Conservation (phyloP, 768 basidiomycete species). For the Termitomyces sp. region DNA sequence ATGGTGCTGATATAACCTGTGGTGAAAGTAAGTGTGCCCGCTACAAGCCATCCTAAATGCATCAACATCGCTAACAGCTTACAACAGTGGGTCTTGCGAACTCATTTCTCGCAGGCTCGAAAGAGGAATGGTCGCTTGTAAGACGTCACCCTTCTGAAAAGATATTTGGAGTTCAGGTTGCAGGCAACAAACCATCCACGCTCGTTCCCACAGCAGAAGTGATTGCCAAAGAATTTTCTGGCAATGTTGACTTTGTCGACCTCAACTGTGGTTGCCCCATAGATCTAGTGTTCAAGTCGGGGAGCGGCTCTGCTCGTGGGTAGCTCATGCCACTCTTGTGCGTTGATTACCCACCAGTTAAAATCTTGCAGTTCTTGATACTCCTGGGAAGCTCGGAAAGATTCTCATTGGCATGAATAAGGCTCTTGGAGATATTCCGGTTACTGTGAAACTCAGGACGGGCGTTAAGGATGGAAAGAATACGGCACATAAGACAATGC, state of each 20-base stretch:
- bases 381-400: slow-evolving; percentile 75
- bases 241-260: slow-evolving; percentile 84
- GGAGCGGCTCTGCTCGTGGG: slow-evolving; percentile 85
- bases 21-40: slow-evolving; percentile 65
- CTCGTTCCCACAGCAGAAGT: slow-evolving; percentile 81
- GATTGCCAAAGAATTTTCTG: slow-evolving; percentile 60
- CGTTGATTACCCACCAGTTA: not conserved
- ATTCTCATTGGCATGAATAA: slow-evolving; percentile 89
- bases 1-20: slow-evolving; percentile 92
- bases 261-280: slow-evolving; percentile 97
- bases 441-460: slow-evolving; percentile 89
- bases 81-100: slow-evolving; percentile 82
- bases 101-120: slow-evolving; percentile 83
- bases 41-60: not conserved
- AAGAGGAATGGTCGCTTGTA: slow-evolving; percentile 93
- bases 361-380: slow-evolving; percentile 63
- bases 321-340: slow-evolving; percentile 13
- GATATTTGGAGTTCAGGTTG: slow-evolving; percentile 89
- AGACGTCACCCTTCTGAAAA: slow-evolving; percentile 82
- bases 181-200: slow-evolving; percentile 77
- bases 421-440: slow-evolving; percentile 84
- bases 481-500: slow-evolving; percentile 87
- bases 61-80: not conserved
- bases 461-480: slow-evolving; percentile 89
- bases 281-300: slow-evolving; percentile 88